Evolutionary conservation across 768 basidiomycete genomes (phyloP).

Genomic region (Inosperma sp.): DNA sequence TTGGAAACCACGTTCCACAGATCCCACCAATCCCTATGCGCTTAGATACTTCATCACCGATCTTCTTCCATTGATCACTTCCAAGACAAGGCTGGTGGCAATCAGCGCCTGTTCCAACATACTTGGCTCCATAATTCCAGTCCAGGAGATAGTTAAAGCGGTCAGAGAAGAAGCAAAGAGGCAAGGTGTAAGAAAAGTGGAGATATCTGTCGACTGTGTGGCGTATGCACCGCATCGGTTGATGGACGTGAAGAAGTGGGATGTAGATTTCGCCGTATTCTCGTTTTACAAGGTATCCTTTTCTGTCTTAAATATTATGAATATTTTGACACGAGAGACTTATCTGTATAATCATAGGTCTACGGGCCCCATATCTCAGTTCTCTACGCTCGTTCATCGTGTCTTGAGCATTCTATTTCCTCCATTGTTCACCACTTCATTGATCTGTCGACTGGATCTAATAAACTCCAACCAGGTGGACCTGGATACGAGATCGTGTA

Average conservation of each 20-base stretch:
- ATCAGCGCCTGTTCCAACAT: constrained; percentile 75
- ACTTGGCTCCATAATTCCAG: constrained; percentile 59
- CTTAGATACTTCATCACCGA: constrained; percentile 49
- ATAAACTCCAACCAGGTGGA: constrained; percentile 71
- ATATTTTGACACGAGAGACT: not conserved
- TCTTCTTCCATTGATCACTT: constrained; percentile 56
- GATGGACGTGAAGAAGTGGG: constrained; percentile 74
- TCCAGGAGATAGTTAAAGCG: constrained; percentile 51
- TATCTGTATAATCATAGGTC: constrained; percentile 38
- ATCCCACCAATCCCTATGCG: constrained; percentile 62
- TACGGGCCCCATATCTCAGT: constrained; percentile 71
- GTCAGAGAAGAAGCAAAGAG: constrained; percentile 47
- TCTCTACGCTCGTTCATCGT: constrained; percentile 51
- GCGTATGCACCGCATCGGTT: constrained; percentile 71
- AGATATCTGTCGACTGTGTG: constrained; percentile 72
- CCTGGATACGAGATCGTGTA: constrained; percentile 72
- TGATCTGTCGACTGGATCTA: constrained; percentile 36
- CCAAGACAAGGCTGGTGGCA: constrained; percentile 67
- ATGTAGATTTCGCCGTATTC: constrained; percentile 68
- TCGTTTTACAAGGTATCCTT: constrained; percentile 67
- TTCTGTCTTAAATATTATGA: not conserved
- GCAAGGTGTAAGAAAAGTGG: constrained; percentile 54
- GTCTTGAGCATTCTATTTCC: constrained; percentile 48
- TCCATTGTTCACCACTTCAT: constrained; percentile 73
- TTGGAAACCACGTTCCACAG: constrained; percentile 51